These are phyloP conservation scores for Aspergillus brasiliensis DNA, from an alignment of 2,329 filamentous ascomycete species.

Conservation along the genomic window DNA sequence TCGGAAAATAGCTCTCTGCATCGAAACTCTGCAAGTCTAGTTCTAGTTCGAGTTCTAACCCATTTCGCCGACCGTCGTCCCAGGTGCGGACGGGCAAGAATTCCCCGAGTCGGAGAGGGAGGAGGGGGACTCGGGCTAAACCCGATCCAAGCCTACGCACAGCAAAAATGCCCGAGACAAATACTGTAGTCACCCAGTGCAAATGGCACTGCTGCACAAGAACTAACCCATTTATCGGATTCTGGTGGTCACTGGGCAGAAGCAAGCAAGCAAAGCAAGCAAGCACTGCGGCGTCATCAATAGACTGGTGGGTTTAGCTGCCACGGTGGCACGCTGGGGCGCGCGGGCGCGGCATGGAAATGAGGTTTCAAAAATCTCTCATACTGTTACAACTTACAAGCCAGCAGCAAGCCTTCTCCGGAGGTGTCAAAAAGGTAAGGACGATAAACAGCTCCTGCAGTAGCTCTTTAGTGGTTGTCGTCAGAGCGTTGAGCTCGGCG, in stretches of 20 bases:
- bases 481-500: not conserved
- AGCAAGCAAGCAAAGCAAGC: too few species aligned
- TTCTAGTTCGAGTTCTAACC: too few species aligned
- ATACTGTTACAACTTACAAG: not conserved
- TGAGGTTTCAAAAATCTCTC: not conserved
- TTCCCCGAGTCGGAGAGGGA: not conserved
- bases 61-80: not conserved
- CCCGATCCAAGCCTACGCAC: slow-evolving; percentile 2
- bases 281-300: not conserved
- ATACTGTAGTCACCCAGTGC: not conserved
- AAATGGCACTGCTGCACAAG: too few species aligned
- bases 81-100: not conserved
- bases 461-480: not conserved
- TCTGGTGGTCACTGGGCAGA: not conserved
- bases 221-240: not conserved
- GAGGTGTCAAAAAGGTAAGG: not conserved
- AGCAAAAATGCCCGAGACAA: not conserved
- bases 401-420: not conserved
- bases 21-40: not conserved
- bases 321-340: not conserved
- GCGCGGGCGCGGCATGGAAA: not conserved
- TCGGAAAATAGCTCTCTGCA: not conserved
- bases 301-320: too few species aligned
- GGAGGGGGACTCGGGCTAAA: slow-evolving; percentile 6
- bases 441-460: not conserved